phyloP scores from a whole-genome alignment of 257 asterid genomes.

The Solanum lignicaule region DNA sequence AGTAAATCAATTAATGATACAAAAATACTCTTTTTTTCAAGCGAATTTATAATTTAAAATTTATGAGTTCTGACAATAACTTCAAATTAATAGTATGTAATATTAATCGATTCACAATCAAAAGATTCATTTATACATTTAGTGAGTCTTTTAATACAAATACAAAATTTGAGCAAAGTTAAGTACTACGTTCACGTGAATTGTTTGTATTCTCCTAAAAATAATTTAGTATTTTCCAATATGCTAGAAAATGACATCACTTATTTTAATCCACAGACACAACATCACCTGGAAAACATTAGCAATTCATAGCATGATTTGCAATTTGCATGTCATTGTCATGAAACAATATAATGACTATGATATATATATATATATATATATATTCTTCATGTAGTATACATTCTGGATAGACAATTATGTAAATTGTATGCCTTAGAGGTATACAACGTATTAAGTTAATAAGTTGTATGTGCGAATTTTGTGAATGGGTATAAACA shows the following conservation, averaged over 20 bases:
- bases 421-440: not conserved
- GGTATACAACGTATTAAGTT: not conserved
- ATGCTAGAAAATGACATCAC: not conserved
- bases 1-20: not conserved
- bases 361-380: not conserved
- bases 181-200: not conserved
- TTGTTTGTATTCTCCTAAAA: not conserved
- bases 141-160: not conserved
- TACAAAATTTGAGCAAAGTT: not conserved
- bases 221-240: not conserved
- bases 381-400: not conserved
- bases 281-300: not conserved
- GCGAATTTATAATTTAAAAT: not conserved
- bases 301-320: not conserved
- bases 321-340: not conserved
- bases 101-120: not conserved
- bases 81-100: not conserved
- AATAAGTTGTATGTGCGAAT: not conserved
- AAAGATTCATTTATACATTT: not conserved
- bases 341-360: not conserved
- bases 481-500: not conserved
- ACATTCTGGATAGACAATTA: not conserved
- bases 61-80: not conserved
- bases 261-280: not conserved
- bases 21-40: not conserved